These are phyloP conservation scores for Cytospora chrysosperma DNA, from an alignment of 2,329 filamentous ascomycete species.

Conservation along the genomic window DNA sequence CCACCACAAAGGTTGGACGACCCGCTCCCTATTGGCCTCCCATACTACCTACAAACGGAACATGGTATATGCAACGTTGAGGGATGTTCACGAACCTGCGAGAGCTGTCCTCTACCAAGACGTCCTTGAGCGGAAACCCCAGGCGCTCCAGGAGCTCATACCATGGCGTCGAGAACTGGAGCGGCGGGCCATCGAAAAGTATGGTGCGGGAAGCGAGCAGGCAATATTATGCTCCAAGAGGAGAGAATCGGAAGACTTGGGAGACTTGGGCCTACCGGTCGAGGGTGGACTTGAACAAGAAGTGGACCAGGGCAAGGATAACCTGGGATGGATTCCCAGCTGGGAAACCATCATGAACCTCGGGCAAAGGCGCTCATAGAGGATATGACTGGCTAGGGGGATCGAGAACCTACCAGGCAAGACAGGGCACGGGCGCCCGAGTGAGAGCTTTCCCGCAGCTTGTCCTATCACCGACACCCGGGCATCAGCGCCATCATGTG, in stretches of 20 bases:
- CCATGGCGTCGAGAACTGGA: neutral
- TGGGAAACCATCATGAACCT: neutral
- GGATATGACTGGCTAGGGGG: no score
- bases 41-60: no score
- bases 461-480: neutral
- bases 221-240: neutral
- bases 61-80: neutral
- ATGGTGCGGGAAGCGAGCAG: neutral
- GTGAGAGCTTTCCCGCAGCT: neutral
- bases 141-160: no score
- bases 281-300: neutral
- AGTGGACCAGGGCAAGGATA: neutral
- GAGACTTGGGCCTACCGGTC: no score
- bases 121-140: fast-evolving
- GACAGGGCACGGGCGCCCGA: neutral
- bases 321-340: neutral
- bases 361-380: neutral
- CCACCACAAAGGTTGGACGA: neutral
- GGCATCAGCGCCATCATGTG: neutral
- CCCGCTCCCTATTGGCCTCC: neutral
- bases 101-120: neutral
- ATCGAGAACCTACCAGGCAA: neutral
- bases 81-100: neutral
- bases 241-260: no score
- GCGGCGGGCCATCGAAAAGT: neutral